Evolutionary conservation across 2,329 filamentous ascomycete species (phyloP).

Genomic region (Sclerotinia subarctica): DNA sequence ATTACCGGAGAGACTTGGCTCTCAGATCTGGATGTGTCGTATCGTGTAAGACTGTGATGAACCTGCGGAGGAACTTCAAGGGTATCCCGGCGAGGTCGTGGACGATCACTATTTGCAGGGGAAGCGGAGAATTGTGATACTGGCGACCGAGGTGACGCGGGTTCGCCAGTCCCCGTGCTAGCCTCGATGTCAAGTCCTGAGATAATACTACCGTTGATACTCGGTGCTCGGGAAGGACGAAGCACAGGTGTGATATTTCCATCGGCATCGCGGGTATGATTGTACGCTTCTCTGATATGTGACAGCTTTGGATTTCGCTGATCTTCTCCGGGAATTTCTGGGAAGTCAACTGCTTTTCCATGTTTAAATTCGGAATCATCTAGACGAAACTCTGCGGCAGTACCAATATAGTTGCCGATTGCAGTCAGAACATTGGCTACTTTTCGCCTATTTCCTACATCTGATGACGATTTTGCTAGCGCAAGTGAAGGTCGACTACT

Average conservation of each 20-base stretch:
- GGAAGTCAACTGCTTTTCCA: conserved; percentile 49
- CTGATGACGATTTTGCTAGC: background rate
- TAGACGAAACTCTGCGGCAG: conserved; percentile 47
- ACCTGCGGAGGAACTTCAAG: conserved; percentile 42
- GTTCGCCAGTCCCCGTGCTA: conserved; percentile 23
- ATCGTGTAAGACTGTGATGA: conserved; percentile 24
- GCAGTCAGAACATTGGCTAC: conserved; percentile 45
- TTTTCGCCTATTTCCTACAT: conserved; percentile 41
- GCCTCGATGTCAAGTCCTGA: conserved; percentile 35
- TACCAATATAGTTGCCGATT: conserved; percentile 47
- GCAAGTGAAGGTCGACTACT: background rate
- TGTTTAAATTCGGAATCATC: conserved; percentile 49
- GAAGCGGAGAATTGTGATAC: conserved; percentile 11
- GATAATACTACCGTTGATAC: conserved; percentile 39
- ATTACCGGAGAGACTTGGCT: conserved; percentile 25
- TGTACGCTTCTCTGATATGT: conserved; percentile 44
- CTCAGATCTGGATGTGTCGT: conserved; percentile 13
- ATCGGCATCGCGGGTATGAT: conserved; percentile 38
- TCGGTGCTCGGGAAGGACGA: conserved; percentile 41
- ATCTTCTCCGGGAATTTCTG: conserved; percentile 53
- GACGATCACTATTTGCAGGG: conserved; percentile 8
- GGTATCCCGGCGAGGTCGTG: conserved; percentile 33
- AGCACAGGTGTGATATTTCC: conserved; percentile 36
- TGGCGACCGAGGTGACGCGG: conserved; percentile 24
- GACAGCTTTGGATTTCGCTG: conserved; percentile 44